A percentile compares a stretch with the other conserved stretches of the same genome.
These are phyloP conservation scores for Carpinus viminea DNA, from an alignment of 306 rosid genomes.

Conservation along the genomic window DNA sequence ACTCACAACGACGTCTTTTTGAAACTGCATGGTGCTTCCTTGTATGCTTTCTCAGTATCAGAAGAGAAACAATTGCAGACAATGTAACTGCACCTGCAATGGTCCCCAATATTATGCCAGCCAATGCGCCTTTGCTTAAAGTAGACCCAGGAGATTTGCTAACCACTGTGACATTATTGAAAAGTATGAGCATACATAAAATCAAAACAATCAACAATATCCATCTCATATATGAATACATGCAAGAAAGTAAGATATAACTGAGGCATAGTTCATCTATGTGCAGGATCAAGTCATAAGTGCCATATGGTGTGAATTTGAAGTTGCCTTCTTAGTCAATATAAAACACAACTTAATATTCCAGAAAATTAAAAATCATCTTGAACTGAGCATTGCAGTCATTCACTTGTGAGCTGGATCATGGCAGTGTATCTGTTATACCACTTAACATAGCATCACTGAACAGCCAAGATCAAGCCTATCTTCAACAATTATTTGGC, in stretches of 20 bases:
- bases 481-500: neutral
- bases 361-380: neutral
- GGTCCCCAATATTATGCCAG: slow-evolving; percentile 8
- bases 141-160: neutral
- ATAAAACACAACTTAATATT: neutral
- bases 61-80: slow-evolving; percentile 4
- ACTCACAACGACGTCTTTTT: neutral
- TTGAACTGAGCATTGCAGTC: neutral
- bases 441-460: neutral
- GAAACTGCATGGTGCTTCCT: neutral
- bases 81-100: neutral
- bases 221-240: neutral
- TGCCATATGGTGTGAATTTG: neutral
- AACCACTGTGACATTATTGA: neutral
- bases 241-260: neutral
- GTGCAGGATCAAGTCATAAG: neutral
- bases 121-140: slow-evolving; percentile 9
- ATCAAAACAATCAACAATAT: slow-evolving; percentile 1
- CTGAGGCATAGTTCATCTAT: neutral
- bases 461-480: neutral
- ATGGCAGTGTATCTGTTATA: neutral
- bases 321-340: neutral
- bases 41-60: neutral
- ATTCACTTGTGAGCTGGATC: neutral
- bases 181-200: neutral